Percentiles rank a stretch among this genome's conserved stretches.
phyloP scores from a whole-genome alignment of 2,329 filamentous ascomycete species.

The Alternaria atra region DNA sequence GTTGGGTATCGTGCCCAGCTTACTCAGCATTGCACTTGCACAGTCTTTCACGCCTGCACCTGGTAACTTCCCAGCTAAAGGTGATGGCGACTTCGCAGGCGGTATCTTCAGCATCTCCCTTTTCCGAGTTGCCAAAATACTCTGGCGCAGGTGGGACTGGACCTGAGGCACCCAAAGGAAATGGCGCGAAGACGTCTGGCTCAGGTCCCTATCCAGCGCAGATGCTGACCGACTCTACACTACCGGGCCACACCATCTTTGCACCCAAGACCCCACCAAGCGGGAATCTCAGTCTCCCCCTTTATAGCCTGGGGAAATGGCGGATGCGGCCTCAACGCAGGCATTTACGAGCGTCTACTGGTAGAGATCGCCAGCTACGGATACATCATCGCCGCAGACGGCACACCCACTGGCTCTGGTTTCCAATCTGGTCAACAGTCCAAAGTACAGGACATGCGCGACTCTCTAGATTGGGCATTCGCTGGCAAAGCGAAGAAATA shows the following conservation, averaged over 20 bases:
- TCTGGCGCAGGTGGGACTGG: constrained; percentile 15
- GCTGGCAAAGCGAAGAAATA: constrained; percentile 30
- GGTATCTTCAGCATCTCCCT: constrained; percentile 35
- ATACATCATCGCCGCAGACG: constrained; percentile 33
- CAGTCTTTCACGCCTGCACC: constrained; percentile 24
- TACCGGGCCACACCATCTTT: constrained; percentile 28
- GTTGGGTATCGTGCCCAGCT: constrained; percentile 4
- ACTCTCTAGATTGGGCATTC: constrained; percentile 29
- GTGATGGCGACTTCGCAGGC: constrained; percentile 32
- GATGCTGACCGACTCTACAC: constrained; percentile 27
- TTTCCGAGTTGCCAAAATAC: constrained; percentile 28
- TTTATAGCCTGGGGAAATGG: constrained; percentile 34
- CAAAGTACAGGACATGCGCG: constrained; percentile 35
- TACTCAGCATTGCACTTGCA: not conserved
- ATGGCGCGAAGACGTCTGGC: constrained; percentile 26
- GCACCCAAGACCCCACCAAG: constrained; percentile 24
- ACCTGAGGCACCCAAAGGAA: constrained; percentile 15
- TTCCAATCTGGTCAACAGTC: constrained; percentile 11
- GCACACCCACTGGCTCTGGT: constrained; percentile 17
- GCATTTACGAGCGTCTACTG: constrained; percentile 26
- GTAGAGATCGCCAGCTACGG: constrained; percentile 32
- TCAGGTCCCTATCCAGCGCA: constrained; percentile 31
- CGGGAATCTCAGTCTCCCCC: constrained; percentile 26
- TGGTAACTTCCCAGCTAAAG: constrained; percentile 29
- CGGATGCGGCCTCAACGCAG: constrained; percentile 23